Conservation (phyloP, 306 rosid genomes). For the Malus sylvestris region DNA sequence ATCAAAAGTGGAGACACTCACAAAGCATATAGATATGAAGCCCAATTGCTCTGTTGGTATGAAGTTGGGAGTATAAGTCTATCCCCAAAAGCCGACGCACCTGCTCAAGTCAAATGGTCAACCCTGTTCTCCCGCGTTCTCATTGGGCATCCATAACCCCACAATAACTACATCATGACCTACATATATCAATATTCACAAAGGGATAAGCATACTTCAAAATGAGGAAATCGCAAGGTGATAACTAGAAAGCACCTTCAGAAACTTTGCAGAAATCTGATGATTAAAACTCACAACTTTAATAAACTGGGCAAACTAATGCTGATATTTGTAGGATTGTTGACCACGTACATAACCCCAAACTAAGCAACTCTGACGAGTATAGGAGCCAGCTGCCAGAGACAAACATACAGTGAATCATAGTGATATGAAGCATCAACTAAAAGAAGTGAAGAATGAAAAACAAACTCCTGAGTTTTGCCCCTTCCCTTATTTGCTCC, state of each 20-base stretch:
- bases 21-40: too few species aligned
- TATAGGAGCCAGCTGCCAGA: slow-evolving; percentile 89
- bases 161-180: neutral
- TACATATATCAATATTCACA: neutral
- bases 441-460: neutral
- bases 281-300: neutral
- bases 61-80: too few species aligned
- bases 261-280: neutral
- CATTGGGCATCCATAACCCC: neutral
- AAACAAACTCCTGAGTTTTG: neutral
- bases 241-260: neutral
- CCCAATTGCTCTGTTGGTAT: too few species aligned
- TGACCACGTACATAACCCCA: slow-evolving; percentile 86
- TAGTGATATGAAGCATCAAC: slow-evolving; percentile 1
- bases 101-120: too few species aligned
- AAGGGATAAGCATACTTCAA: neutral
- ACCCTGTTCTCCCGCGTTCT: neutral
- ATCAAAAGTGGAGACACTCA: too few species aligned
- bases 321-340: slow-evolving; percentile 79
- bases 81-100: too few species aligned
- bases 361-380: slow-evolving; percentile 97
- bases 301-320: slow-evolving; percentile 7
- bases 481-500: neutral
- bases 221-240: neutral
- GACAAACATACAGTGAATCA: slow-evolving; percentile 7